Conservation (phyloP, 805 yeast species). For the Cyberlindnera amylophila region DNA sequence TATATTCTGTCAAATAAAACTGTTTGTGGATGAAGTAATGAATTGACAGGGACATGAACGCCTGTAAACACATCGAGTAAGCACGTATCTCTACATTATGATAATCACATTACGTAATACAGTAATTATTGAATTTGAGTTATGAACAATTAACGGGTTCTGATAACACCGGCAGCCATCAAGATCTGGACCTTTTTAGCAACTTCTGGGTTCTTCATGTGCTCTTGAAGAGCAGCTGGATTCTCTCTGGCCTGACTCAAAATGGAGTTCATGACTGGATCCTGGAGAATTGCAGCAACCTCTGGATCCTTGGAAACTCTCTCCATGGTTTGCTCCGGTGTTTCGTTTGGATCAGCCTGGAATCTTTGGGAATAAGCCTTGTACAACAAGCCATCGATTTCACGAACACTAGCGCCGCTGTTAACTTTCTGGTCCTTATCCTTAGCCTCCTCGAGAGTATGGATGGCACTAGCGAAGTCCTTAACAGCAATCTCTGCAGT, state of each 20-base stretch:
- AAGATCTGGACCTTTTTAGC: conserved; percentile 81
- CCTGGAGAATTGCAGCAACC: conserved; percentile 81
- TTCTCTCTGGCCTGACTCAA: conserved; percentile 89
- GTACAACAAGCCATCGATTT: conserved; percentile 76
- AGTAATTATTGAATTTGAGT: no score
- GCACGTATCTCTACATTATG: no score
- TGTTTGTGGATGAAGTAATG: no score
- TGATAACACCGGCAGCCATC: conserved; percentile 95
- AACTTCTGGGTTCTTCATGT: conserved; percentile 94
- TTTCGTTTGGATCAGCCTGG: conserved; percentile 72
- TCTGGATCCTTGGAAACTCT: conserved; percentile 94
- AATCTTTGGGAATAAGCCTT: conserved; percentile 81
- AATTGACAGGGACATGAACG: no score
- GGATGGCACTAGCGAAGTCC: conserved; percentile 78
- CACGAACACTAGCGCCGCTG: conserved; percentile 59
- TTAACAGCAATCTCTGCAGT: conserved; percentile 87
- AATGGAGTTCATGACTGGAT: conserved; percentile 95
- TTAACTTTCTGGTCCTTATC: conserved; percentile 61
- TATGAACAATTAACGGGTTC: conserved; percentile 35
- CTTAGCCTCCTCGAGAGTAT: conserved; percentile 77
- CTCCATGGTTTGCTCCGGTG: conserved; percentile 90
- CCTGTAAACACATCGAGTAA: no score
- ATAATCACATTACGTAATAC: no score
- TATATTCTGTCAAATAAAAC: no score
- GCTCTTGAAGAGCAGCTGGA: conserved; percentile 96